phyloP scores from a whole-genome alignment of 2,329 filamentous ascomycete genomes.

The Sarocladium brachiariae region DNA sequence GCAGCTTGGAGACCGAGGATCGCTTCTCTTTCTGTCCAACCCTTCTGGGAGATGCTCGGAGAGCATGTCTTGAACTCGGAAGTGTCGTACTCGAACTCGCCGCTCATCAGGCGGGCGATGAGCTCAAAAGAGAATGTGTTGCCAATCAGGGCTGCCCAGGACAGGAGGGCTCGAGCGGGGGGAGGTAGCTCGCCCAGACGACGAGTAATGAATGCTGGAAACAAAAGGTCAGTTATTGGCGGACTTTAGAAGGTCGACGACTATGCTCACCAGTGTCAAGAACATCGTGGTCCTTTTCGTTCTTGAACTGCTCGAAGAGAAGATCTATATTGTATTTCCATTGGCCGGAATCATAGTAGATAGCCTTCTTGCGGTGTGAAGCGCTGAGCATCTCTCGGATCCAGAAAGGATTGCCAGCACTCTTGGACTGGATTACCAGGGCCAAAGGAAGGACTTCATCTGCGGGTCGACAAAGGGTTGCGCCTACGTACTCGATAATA shows the following conservation, averaged over 20 bases:
- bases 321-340: conserved; percentile 85
- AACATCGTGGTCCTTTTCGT: conserved; percentile 70
- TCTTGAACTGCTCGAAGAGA: conserved; percentile 78
- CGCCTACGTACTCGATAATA: conserved; percentile 73
- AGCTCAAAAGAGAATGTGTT: conserved; percentile 78
- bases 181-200: conserved; percentile 69
- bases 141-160: conserved; percentile 81
- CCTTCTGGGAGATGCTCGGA: conserved; percentile 12
- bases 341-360: conserved; percentile 82
- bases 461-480: conserved; percentile 67
- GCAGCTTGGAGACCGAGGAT: conserved; percentile 76
- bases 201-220: conserved; percentile 73
- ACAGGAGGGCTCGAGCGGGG: conserved; percentile 69
- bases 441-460: conserved; percentile 72
- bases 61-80: conserved; percentile 33
- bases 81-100: conserved; percentile 59
- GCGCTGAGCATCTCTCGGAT: conserved; percentile 85
- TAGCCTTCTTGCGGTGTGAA: conserved; percentile 78
- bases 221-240: no score
- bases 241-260: no score
- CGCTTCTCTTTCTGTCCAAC: conserved; percentile 58
- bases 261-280: no score
- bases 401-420: conserved; percentile 82
- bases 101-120: conserved; percentile 68
- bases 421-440: conserved; percentile 82